phyloP scores from a whole-genome alignment of 805 yeast genomes.

The Cyberlindnera nakhonratchasimensis region DNA sequence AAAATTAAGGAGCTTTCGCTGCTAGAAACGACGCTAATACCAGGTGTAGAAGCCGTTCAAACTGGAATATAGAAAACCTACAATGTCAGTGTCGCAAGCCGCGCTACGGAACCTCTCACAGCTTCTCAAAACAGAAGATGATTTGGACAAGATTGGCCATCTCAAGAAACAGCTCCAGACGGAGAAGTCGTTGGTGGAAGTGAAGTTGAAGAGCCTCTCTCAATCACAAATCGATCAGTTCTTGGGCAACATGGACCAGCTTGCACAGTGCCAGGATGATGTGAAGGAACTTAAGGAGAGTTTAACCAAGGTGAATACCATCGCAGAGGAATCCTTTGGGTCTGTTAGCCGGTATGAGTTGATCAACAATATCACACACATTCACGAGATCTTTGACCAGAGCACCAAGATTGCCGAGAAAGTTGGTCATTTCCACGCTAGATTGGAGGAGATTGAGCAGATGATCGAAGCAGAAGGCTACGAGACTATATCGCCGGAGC shows the following conservation, averaged over 20 bases:
- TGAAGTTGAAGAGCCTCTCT: conserved; percentile 37
- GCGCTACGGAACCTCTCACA: conserved; percentile 32
- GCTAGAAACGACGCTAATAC: no score
- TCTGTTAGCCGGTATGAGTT: conserved; percentile 65
- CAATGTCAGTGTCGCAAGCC: conserved; percentile 2
- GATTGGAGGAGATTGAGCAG: conserved; percentile 46
- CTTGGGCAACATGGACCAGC: conserved; percentile 38
- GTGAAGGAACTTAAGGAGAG: conserved; percentile 47
- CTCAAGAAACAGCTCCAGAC: conserved; percentile 54
- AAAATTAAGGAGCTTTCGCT: background rate
- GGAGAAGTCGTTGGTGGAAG: conserved; percentile 73
- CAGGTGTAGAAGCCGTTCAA: background rate
- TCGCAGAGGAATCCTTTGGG: conserved; percentile 53
- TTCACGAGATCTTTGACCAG: conserved; percentile 69
- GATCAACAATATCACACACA: conserved; percentile 60
- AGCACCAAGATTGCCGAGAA: conserved; percentile 63
- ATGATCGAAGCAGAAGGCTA: conserved; percentile 48
- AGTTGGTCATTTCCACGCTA: conserved; percentile 52
- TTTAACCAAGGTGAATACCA: conserved; percentile 41
- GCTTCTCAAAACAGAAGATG: conserved; percentile 40
- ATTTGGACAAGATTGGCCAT: conserved; percentile 49
- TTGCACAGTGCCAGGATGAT: conserved; percentile 41
- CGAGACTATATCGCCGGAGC: conserved; percentile 38
- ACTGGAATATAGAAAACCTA: background rate
- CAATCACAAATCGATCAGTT: conserved; percentile 55